Conservation (phyloP, 2,329 filamentous ascomycete species). For the Fusarium sp. region DNA sequence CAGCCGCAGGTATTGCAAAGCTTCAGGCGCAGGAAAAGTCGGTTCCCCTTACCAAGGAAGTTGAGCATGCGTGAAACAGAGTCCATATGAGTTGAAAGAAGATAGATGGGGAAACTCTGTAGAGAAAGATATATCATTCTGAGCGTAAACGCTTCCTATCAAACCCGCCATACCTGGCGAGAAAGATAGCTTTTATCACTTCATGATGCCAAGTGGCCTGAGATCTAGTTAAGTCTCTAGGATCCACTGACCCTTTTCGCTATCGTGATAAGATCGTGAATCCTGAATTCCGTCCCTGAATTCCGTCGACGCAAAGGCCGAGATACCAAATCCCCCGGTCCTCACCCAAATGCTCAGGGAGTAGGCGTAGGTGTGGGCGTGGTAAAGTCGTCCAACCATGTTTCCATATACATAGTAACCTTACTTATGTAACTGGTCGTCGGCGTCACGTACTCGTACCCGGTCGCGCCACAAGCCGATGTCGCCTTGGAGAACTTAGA, state of each 20-base stretch:
- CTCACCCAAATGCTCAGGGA: neutral
- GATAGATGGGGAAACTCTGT: neutral
- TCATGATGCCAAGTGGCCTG: neutral
- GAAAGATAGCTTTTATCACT: neutral
- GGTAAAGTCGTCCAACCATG: neutral
- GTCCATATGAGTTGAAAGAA: neutral
- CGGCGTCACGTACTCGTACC: neutral
- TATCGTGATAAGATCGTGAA: neutral
- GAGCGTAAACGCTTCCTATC: neutral
- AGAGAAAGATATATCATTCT: neutral
- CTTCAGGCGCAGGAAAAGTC: slow-evolving; percentile 35
- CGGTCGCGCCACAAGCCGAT: neutral
- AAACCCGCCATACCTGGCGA: neutral
- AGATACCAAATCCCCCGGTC: too few species aligned
- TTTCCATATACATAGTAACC: neutral
- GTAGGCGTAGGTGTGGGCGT: neutral
- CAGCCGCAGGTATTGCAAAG: slow-evolving; percentile 38
- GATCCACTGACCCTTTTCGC: too few species aligned
- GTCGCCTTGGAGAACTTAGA: neutral
- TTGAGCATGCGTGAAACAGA: slow-evolving; percentile 31
- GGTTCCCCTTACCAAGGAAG: slow-evolving; percentile 12
- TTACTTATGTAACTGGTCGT: neutral
- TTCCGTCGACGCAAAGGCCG: neutral
- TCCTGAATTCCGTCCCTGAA: neutral
- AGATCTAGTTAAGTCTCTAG: too few species aligned